These are phyloP conservation scores for Penicillium vulpinum DNA, from an alignment of 2,329 filamentous ascomycete genomes.

Conservation along the genomic window DNA sequence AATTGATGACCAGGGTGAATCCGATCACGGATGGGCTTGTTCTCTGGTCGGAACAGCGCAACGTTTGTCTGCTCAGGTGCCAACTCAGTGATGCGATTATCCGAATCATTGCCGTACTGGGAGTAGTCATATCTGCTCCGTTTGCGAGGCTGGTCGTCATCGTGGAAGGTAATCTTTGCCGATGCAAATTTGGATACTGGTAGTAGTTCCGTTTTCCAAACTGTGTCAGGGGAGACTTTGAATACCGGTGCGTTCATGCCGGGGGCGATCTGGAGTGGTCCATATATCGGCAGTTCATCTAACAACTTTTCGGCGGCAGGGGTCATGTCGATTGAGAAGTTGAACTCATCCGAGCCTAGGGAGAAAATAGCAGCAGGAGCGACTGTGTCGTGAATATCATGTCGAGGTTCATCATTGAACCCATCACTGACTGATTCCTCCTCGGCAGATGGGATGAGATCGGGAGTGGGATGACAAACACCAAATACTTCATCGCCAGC, in stretches of 20 bases:
- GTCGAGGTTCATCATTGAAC: constrained; percentile 46
- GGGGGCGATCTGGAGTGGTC: constrained; percentile 58
- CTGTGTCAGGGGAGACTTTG: constrained; percentile 66
- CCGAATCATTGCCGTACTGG: constrained; percentile 68
- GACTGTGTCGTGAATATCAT: constrained; percentile 45
- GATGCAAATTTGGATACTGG: constrained; percentile 85
- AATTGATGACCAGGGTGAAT: constrained; percentile 91
- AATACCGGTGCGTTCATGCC: constrained; percentile 59
- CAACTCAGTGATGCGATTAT: constrained; percentile 53
- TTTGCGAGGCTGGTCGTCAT: constrained; percentile 67
- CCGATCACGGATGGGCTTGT: constrained; percentile 84
- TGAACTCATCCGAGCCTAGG: constrained; percentile 76
- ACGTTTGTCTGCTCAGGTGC: constrained; percentile 72
- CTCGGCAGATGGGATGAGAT: constrained; percentile 65
- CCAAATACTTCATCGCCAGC: constrained; percentile 32
- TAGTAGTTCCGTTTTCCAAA: constrained; percentile 74
- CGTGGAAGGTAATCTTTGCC: constrained; percentile 71
- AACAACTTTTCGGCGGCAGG: constrained; percentile 74
- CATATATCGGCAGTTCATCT: constrained; percentile 77
- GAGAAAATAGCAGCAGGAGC: constrained; percentile 79
- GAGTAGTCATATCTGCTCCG: constrained; percentile 80
- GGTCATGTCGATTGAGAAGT: constrained; percentile 74
- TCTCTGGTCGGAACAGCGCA: constrained; percentile 84
- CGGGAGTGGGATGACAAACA: constrained; percentile 60
- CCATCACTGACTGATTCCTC: constrained; percentile 57